phyloP scores from a whole-genome alignment of 208 protist species.

The Wallacemonas rigidus region DNA sequence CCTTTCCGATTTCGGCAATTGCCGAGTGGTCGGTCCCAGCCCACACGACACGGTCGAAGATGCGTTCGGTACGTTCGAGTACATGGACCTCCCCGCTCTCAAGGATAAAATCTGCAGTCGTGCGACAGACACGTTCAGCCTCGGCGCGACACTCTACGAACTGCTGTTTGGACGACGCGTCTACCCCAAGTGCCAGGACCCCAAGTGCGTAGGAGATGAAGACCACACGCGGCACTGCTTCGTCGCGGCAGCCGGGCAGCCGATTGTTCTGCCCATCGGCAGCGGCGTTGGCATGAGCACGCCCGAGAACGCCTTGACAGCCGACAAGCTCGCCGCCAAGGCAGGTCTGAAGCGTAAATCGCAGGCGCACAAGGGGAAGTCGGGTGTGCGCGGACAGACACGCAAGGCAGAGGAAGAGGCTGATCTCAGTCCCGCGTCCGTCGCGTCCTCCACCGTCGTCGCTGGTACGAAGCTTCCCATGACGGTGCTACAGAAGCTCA shows the following conservation, averaged over 20 bases:
- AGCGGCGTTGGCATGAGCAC: neutral
- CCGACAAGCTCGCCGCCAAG: neutral
- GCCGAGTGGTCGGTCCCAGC: conserved; percentile 62
- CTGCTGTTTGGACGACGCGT: conserved; percentile 65
- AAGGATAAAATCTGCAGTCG: conserved; percentile 64
- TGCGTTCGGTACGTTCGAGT: conserved; percentile 82
- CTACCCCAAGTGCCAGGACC: conserved; percentile 67
- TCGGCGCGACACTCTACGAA: conserved; percentile 81
- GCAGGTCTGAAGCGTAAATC: neutral
- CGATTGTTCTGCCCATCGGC: conserved; percentile 38
- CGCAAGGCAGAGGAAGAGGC: neutral
- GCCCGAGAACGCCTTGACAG: neutral
- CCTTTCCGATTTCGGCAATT: conserved; percentile 89
- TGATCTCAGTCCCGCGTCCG: conserved; percentile 3
- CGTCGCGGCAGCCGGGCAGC: conserved; percentile 52
- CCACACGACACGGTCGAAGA: conserved; percentile 46
- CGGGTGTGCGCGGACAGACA: neutral
- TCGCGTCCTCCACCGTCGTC: neutral
- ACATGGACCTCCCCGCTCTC: conserved; percentile 84
- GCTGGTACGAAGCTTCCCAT: conserved; percentile 5
- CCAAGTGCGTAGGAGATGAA: conserved; percentile 41
- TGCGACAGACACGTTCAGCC: conserved; percentile 77
- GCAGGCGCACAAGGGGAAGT: neutral
- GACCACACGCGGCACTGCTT: conserved; percentile 78
- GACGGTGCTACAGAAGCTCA: conserved; percentile 57